Percentiles rank a stretch among this genome's conserved stretches.
Conservation (phyloP, 768 basidiomycete species). For the Boletus pseudo-olivaceus region DNA sequence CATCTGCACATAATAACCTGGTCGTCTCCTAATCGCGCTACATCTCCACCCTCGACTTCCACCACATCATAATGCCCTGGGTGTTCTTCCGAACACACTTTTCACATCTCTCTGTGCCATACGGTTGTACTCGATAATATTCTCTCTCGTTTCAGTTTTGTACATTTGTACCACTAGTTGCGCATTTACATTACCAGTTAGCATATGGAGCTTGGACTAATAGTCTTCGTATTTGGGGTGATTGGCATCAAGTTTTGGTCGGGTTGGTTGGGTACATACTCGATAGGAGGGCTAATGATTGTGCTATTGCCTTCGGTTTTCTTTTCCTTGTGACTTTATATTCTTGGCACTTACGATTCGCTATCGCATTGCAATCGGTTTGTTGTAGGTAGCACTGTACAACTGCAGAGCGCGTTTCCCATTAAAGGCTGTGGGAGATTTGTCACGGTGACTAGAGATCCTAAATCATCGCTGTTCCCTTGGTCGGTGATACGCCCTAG, state of each 20-base stretch:
- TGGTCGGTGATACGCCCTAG: constrained; percentile 5
- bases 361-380: constrained; percentile 28
- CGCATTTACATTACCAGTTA: constrained; percentile 36
- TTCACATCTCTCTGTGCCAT: constrained; percentile 29
- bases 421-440: neutral
- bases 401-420: neutral
- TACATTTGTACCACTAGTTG: constrained; percentile 34
- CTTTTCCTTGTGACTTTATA: constrained; percentile 25
- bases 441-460: neutral
- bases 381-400: constrained; percentile 32
- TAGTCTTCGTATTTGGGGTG: constrained; percentile 24
- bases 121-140: constrained; percentile 33
- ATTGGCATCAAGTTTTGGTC: constrained; percentile 29
- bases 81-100: constrained; percentile 17
- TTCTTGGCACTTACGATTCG: constrained; percentile 29
- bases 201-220: constrained; percentile 34
- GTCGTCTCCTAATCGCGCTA: constrained; percentile 33
- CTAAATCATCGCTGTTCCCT: neutral
- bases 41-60: constrained; percentile 17
- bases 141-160: constrained; percentile 19
- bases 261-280: constrained; percentile 27
- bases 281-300: constrained; percentile 31
- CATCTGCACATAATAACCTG: constrained; percentile 28
- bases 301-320: constrained; percentile 21
- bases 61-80: constrained; percentile 15